Base-by-base conservation (phyloP, 805 yeast species). In the Myxozyma vanderwaltii region DNA sequence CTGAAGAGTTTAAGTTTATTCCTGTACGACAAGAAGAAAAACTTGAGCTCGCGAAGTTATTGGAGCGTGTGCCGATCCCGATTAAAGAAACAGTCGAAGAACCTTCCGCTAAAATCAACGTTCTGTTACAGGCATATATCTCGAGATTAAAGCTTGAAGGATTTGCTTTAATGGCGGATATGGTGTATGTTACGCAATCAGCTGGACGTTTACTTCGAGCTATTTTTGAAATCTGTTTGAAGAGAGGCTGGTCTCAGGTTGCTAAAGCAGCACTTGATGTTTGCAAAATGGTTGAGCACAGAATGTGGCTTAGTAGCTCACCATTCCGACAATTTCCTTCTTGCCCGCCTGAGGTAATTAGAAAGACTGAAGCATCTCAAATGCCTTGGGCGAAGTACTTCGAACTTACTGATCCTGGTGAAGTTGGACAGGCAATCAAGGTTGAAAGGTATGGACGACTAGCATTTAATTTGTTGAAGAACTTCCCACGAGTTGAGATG, bases 181-280 rank as follows among this genome's bases (percentile, higher is more conserved):
- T 91, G 96, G 79, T 89, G 2, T 94, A 89, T 70, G 83, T 94
- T 41, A 88, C 94, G 0, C 98, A 94, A 72, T 89, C 95, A 41
- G 97, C 97, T 0, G 92, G 95, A 2, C 81, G 99, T 69, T 73
- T 94, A 39, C 77, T 91, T 56, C 76, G 97, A 58, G 97, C 98
- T 0, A 81, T 95, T 63, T 84, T 81, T 70, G 97, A 92, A 69
- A 82, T 94, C 35, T 81, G 88, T 8, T 66, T 88, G 47, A 77
- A 79, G 54, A 88, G 85, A 64, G 79, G 81, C 10, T 91, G 96
- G 95, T 79, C 96, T 0, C 70, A 76, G 21, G 71, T 87, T 13
- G 77, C 96, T 0, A 81, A 79, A 64, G 60, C 74, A 1, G 69
- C 86, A 1, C 77, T 91, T 12, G 83, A 83, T 54, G 63, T 92